These are phyloP conservation scores for Trametes elegans DNA, from an alignment of 768 basidiomycete genomes.

Conservation along the genomic window DNA sequence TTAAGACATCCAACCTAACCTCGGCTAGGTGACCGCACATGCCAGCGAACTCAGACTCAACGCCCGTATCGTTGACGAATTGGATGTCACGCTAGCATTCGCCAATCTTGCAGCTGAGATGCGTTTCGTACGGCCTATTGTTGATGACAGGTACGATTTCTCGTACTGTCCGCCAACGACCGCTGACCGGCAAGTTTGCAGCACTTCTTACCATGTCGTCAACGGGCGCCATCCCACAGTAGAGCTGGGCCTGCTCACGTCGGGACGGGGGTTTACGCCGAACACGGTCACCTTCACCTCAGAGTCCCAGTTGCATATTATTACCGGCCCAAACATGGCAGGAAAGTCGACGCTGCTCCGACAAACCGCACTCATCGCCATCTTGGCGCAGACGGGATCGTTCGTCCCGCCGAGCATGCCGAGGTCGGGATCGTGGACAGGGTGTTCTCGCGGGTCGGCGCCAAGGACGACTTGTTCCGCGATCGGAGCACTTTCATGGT, in stretches of 20 bases:
- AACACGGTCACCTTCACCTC: conserved; percentile 71
- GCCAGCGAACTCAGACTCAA: conserved; percentile 64
- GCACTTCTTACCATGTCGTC: conserved; percentile 59
- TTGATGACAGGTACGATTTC: conserved; percentile 64
- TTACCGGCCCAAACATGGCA: conserved; percentile 96
- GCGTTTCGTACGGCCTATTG: conserved; percentile 66
- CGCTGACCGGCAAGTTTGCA: conserved; percentile 22
- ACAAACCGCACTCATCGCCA: conserved; percentile 84
- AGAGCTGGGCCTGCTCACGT: conserved; percentile 76
- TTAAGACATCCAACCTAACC: not conserved
- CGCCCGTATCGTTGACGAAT: conserved; percentile 77
- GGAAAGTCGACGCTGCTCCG: conserved; percentile 93
- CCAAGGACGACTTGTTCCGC: conserved; percentile 90
- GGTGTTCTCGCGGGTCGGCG: conserved; percentile 92
- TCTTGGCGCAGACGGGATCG: conserved; percentile 89
- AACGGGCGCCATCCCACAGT: conserved; percentile 93
- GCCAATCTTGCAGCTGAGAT: conserved; percentile 77
- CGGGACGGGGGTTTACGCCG: conserved; percentile 78
- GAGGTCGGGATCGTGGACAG: conserved; percentile 84
- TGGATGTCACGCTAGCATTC: conserved; percentile 83
- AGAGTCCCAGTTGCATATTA: conserved; percentile 66
- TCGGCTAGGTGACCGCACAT: conserved; percentile 57
- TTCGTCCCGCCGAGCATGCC: conserved; percentile 86
- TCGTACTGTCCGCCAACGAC: not conserved
- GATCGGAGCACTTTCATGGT: conserved; percentile 98